These are phyloP conservation scores for Eremothecium coryli DNA, from an alignment of 1,139 yeast genomes.

Conservation along the genomic window DNA sequence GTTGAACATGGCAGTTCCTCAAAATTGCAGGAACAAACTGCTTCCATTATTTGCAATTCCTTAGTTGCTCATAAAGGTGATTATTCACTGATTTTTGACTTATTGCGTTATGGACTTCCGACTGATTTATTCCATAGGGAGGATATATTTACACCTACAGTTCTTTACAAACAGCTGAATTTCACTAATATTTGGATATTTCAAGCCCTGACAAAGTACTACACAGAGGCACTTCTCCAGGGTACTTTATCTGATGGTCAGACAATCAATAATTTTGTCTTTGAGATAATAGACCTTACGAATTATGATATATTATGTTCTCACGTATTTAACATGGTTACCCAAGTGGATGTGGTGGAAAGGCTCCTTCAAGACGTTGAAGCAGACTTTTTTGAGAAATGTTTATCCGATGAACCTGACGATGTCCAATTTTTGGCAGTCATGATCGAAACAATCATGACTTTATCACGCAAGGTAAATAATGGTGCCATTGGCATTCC, in stretches of 20 bases:
- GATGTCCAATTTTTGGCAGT: constrained; percentile 14
- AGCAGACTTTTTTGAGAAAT: constrained; percentile 20
- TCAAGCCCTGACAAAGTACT: constrained; percentile 23
- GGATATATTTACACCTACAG: constrained; percentile 5
- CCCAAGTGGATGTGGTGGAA: constrained; percentile 11
- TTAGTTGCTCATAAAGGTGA: constrained; percentile 8
- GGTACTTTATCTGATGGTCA: constrained; percentile 3
- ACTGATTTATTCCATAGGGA: constrained; percentile 9
- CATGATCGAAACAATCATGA: constrained; percentile 21
- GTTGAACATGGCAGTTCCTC: constrained; percentile 18
- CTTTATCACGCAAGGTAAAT: constrained; percentile 19
- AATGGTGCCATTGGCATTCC: constrained; percentile 11
- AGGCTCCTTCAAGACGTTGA: constrained; percentile 20
- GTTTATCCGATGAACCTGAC: constrained; percentile 10
- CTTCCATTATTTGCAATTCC: constrained; percentile 12
- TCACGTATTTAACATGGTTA: constrained; percentile 22
- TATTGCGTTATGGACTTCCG: constrained; percentile 15
- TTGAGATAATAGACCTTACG: constrained; percentile 18
- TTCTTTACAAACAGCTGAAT: constrained; percentile 18
- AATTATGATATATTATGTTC: constrained; percentile 21
- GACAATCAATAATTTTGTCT: constrained; percentile 14
- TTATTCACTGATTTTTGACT: constrained; percentile 14
- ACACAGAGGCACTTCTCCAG: constrained; percentile 10
- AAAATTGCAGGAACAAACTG: constrained; percentile 11
- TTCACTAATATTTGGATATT: constrained; percentile 29